These are phyloP conservation scores for Rhodotorula sp. DNA, from an alignment of 1,284 basidiomycete species.

Conservation along the genomic window DNA sequence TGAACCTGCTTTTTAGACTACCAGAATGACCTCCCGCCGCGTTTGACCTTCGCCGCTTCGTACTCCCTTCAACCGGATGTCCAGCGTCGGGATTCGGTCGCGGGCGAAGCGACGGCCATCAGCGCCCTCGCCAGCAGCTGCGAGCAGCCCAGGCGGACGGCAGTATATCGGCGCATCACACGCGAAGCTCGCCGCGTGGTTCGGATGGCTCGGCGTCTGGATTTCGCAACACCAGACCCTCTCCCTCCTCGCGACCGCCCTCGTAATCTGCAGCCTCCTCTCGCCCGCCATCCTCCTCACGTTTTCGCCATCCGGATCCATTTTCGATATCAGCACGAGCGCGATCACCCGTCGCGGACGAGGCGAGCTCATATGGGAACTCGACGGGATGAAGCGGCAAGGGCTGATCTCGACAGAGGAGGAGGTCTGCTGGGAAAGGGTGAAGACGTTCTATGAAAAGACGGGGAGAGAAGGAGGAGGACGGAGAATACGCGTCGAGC, in stretches of 20 bases:
- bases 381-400: slow-evolving; percentile 31
- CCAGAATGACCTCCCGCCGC: neutral
- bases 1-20: too few relatives aligned
- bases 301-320: slow-evolving; percentile 54
- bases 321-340: slow-evolving; percentile 24
- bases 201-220: slow-evolving; percentile 3
- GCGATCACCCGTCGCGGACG: slow-evolving; percentile 24
- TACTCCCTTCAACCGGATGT: neutral
- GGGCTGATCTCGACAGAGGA: slow-evolving; percentile 39
- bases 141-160: neutral
- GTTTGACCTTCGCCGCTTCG: neutral
- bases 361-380: slow-evolving; percentile 37
- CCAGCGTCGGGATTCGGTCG: too few relatives aligned
- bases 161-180: neutral
- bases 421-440: slow-evolving; percentile 57
- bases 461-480: slow-evolving; percentile 48
- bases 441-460: slow-evolving; percentile 54
- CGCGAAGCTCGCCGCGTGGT: neutral
- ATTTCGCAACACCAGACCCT: slow-evolving; percentile 82
- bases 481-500: slow-evolving; percentile 72
- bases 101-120: neutral
- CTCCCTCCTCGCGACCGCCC: slow-evolving; percentile 84
- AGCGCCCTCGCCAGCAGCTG: neutral
- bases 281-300: slow-evolving; percentile 87
- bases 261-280: slow-evolving; percentile 93